phyloP scores from a whole-genome alignment of 192 early-diverging fungal species.

The Geranomyces variabilis region DNA sequence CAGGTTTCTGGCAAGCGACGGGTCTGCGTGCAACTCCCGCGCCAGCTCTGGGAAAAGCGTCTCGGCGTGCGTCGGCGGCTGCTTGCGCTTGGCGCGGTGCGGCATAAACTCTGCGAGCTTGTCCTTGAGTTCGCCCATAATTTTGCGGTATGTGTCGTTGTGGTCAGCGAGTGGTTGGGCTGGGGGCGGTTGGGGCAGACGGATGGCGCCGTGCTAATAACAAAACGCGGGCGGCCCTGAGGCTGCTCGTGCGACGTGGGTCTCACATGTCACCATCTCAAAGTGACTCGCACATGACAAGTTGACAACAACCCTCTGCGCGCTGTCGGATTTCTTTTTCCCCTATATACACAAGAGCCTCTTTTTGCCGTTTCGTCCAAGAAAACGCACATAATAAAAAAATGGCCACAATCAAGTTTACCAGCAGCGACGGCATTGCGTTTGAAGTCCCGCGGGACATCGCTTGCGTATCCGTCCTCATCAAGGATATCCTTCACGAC shows the following conservation, averaged over 20 bases:
- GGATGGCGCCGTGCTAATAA: too few species aligned
- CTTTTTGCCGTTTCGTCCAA: too few species aligned
- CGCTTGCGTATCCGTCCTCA: slow-evolving; percentile 56
- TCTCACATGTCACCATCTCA: too few species aligned
- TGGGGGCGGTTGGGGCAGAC: too few species aligned
- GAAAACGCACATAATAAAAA: too few species aligned
- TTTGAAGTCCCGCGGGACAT: slow-evolving; percentile 59
- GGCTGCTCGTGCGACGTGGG: too few species aligned
- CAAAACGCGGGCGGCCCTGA: too few species aligned
- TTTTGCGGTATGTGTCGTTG: background rate
- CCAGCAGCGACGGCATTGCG: slow-evolving; percentile 52
- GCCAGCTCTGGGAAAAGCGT: slow-evolving; percentile 45
- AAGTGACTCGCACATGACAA: too few species aligned
- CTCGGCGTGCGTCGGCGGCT: slow-evolving; percentile 26
- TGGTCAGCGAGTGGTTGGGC: background rate
- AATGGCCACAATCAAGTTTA: slow-evolving; percentile 60
- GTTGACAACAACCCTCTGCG: too few species aligned
- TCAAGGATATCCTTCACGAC: slow-evolving; percentile 68
- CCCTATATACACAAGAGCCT: too few species aligned
- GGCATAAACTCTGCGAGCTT: slow-evolving; percentile 37
- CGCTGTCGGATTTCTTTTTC: too few species aligned
- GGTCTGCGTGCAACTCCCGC: slow-evolving; percentile 36
- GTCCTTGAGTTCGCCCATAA: slow-evolving; percentile 25
- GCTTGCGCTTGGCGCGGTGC: background rate
- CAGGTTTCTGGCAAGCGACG: slow-evolving; percentile 34